phyloP scores from a whole-genome alignment of 768 basidiomycete species.

The Russula griseocarnosa region DNA sequence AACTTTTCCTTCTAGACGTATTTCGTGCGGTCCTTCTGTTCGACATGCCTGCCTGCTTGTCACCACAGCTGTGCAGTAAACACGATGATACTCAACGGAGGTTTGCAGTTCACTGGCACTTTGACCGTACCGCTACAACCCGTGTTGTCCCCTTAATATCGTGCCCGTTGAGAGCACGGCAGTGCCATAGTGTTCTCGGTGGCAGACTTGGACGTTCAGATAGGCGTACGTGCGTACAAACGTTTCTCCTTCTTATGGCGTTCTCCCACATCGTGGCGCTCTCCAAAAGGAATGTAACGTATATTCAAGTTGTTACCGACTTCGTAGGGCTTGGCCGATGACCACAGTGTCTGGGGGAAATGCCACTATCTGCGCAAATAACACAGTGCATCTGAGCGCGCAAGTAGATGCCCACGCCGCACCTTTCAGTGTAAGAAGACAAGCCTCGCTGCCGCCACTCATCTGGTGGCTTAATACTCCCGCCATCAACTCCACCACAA shows the following conservation, averaged over 20 bases:
- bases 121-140: no score
- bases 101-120: no score
- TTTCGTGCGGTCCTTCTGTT: no score
- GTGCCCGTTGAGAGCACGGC: background rate
- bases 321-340: background rate
- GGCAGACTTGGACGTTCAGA: conserved; percentile 23
- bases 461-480: background rate
- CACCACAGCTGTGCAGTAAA: no score
- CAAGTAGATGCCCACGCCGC: conserved; percentile 17
- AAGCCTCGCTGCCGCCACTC: background rate
- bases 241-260: background rate
- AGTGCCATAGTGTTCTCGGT: conserved; percentile 8
- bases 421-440: conserved; percentile 43
- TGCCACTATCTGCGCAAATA: conserved; percentile 17
- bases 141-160: background rate
- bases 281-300: conserved; percentile 16
- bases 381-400: conserved; percentile 10
- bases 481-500: conserved; percentile 25
- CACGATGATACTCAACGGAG: no score
- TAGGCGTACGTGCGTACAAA: conserved; percentile 15
- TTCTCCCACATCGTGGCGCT: background rate
- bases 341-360: conserved; percentile 16
- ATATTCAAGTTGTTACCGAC: background rate
- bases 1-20: no score
- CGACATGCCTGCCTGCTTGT: no score